Evolutionary conservation across 2,329 filamentous ascomycete species (phyloP), one percentile per base, ranked within the genome.

Genomic region (Cladophialophora bantiana): DNA sequence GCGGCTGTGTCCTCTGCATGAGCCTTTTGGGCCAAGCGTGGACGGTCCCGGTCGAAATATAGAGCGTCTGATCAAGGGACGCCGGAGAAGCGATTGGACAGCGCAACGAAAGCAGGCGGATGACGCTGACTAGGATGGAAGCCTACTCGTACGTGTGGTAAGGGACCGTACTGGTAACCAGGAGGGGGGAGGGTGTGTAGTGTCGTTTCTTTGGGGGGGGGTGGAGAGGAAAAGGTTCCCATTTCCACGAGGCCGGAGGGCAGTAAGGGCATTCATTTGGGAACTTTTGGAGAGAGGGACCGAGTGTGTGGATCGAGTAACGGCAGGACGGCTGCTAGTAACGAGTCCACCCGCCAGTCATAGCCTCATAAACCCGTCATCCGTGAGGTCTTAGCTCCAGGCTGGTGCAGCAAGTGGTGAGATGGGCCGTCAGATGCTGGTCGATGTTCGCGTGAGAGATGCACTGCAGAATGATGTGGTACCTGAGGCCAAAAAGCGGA

Each of bases 1-100:
- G 68, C 68, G 68, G 68, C 68, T 70, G 68, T 70, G 68, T 67
- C 15, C 59, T 53, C 9, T 42, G 59, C 65, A 53, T 57, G 65
- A 64, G 56, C 56, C 59, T 61, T 61, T 65, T 65, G 63, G 65
- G 59, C 56, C 66, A 68, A 65, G 66, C 62, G 45, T 63, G 62
- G 55, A 62, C 55, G 50, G 64, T 67, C 59, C 42, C 13, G 36
- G 62, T 66, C 57, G 57, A 66, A 68, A 70, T 68, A 68, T 63
- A 64, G 68, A 66, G 53, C 35, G 62, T 66, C 57, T 64, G 65
- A 60, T 68, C 66, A 64, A 70, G 68, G 63, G 34, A 68, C 62
- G 48, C 31, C 13, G 50, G 45, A 32, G 61, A 48, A 32, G 54
- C 61, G 59, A 68, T 68, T 68, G 66, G 66, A 38, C 38, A 48